Evolutionary conservation across 2,329 filamentous ascomycete genomes (phyloP).

Genomic region (Nothomitra cinnamomea): DNA sequence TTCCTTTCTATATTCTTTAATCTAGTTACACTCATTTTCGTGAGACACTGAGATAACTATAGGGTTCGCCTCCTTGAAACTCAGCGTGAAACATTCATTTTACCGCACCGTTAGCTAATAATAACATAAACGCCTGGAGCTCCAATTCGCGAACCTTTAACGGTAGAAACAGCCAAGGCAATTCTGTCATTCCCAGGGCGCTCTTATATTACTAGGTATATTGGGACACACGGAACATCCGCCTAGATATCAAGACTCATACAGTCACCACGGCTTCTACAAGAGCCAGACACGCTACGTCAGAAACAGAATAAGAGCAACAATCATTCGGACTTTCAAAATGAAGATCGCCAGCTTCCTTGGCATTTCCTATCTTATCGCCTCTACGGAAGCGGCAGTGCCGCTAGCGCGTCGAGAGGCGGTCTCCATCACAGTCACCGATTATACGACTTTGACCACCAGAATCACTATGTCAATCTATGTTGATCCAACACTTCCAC

Average conservation of each 20-base stretch:
- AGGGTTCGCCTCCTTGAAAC: not conserved
- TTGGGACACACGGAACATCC: not conserved
- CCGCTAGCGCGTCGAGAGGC: slow-evolving; percentile 26
- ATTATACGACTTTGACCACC: slow-evolving; percentile 31
- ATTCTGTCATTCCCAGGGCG: not conserved
- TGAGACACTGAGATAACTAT: not conserved
- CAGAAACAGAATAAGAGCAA: not conserved
- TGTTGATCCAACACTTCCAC: not conserved
- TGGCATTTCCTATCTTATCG: slow-evolving; percentile 15
- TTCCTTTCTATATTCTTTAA: not conserved
- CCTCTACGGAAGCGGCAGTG: slow-evolving; percentile 15
- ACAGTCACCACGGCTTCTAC: not conserved
- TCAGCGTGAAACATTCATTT: not conserved
- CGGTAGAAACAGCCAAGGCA: not conserved
- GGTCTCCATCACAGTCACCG: slow-evolving; percentile 32
- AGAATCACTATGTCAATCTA: slow-evolving; percentile 31
- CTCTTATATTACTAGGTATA: not conserved
- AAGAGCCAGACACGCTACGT: no score
- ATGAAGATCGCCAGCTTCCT: slow-evolving; percentile 21
- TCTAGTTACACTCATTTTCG: slow-evolving; percentile 3
- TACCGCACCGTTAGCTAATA: not conserved
- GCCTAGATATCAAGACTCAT: not conserved
- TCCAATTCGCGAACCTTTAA: not conserved
- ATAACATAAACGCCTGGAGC: not conserved
- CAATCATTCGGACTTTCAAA: slow-evolving; percentile 13